A percentile compares a stretch with the other conserved stretches of the same genome.
phyloP scores from a whole-genome alignment of 352 stramenopile genomes.

The Phytophthora parvispora region DNA sequence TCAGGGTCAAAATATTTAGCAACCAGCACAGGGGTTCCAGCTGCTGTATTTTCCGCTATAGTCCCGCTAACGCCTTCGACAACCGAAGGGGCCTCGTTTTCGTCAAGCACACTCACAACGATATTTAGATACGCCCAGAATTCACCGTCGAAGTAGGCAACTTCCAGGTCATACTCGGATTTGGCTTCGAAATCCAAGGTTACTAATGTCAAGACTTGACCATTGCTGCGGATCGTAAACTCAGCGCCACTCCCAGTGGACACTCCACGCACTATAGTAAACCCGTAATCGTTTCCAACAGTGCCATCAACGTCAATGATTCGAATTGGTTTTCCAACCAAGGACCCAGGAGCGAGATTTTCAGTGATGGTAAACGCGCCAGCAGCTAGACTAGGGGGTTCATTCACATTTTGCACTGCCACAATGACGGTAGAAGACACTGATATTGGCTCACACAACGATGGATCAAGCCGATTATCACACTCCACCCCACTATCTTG shows the following conservation, averaged over 20 bases:
- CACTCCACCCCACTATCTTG: constrained; percentile 50
- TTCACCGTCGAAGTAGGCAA: constrained; percentile 41
- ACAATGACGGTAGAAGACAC: constrained; percentile 9
- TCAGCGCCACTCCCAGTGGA: constrained; percentile 18
- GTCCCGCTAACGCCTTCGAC: constrained; percentile 21
- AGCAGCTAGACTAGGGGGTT: constrained; percentile 41
- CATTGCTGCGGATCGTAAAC: constrained; percentile 54
- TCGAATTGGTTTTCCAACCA: constrained; percentile 53
- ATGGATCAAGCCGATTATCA: constrained; percentile 12
- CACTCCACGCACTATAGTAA: constrained; percentile 34
- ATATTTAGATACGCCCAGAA: constrained; percentile 33
- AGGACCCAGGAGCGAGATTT: constrained; percentile 49
- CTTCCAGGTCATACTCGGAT: constrained; percentile 11
- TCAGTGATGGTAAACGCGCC: constrained; percentile 41
- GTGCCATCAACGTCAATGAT: constrained; percentile 56
- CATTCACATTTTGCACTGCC: constrained; percentile 55
- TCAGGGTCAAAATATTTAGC: constrained; percentile 52
- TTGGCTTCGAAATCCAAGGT: constrained; percentile 51
- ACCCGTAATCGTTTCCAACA: constrained; percentile 33
- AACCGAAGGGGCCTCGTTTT: constrained; percentile 61
- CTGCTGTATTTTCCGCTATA: constrained; percentile 49
- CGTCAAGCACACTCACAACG: constrained; percentile 48
- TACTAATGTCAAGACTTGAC: constrained; percentile 47
- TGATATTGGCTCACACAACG: constrained; percentile 15
- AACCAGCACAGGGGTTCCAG: constrained; percentile 37